phyloP scores from a whole-genome alignment of 805 yeast species.

The Pichia membranifaciens region DNA sequence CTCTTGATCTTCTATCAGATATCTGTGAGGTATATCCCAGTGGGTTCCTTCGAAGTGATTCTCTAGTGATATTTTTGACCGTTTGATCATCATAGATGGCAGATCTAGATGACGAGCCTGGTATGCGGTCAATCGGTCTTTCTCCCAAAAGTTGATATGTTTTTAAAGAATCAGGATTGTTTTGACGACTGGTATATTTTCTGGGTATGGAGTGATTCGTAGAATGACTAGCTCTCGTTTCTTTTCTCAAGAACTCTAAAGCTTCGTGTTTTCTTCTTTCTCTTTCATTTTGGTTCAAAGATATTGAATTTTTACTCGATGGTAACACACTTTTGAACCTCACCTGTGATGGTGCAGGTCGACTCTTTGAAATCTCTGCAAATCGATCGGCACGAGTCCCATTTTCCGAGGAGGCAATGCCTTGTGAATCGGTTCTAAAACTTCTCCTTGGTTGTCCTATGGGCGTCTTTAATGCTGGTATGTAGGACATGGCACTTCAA shows the following conservation, averaged over 20 bases:
- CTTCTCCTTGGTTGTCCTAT: background rate
- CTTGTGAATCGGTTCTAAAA: background rate
- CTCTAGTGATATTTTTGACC: constrained; percentile 17
- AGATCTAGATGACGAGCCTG: constrained; percentile 7
- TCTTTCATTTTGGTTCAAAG: constrained; percentile 9
- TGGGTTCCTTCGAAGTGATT: constrained; percentile 11
- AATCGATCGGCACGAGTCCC: background rate
- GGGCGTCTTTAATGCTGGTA: constrained; percentile 5
- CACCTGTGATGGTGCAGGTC: background rate
- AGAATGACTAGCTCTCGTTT: constrained; percentile 7
- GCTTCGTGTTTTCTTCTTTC: constrained; percentile 14
- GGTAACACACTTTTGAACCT: background rate
- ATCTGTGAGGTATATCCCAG: background rate
- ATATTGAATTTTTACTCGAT: background rate
- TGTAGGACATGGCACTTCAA: constrained; percentile 1
- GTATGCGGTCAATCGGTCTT: constrained; percentile 23
- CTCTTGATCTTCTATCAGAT: background rate
- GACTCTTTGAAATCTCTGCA: background rate
- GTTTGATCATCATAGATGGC: constrained; percentile 18
- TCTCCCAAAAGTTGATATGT: constrained; percentile 26
- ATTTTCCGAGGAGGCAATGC: background rate
- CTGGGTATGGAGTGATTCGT: background rate
- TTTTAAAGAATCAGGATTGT: constrained; percentile 15
- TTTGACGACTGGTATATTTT: background rate
- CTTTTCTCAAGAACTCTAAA: constrained; percentile 12